Base-by-base conservation (phyloP, 2,329 filamentous ascomycete species). In the Calonectria honghensis region DNA sequence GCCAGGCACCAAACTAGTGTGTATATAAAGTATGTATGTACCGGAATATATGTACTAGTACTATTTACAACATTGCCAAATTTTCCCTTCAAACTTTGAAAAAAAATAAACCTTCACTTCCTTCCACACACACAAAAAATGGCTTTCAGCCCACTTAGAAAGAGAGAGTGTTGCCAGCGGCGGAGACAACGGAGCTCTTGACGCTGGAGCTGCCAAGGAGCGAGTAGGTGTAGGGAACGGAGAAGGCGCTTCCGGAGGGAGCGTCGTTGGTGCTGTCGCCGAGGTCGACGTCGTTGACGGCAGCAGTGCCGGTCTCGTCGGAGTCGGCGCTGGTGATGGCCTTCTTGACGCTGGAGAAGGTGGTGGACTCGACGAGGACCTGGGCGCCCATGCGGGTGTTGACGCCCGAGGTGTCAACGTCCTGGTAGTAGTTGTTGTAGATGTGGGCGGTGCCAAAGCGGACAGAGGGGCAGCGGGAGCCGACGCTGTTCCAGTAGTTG, bases 371-470 rank as follows among this genome's bases (percentile, higher is more conserved):
- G 31, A 92, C 86, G 37, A 92, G 87, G 20, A 91, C 84, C 81
- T 92, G 86, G 16, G 90, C 90, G 18, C 87, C 88, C 78, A 88
- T 85, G 68, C 90, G 89, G 59, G 90, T 89, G 85, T 92, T 91
- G 85, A 92, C 87, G 61, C 88, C 88, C 59, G 83, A 85, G 59
- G 73, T 78, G 63, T 84, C 81, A 76, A 88, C 79, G 77, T 84
- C 82, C 80, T 85, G 85, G 83, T 87, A 88, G 77, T 80, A 81
- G 87, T 90, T 92, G 86, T 88, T 91, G 81, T 90, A 87, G 79
- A 89, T 83, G 84, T 94, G 93, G 70, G 78, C 91, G 50, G 90
- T 93, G 32, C 92, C 93, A 85, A 94, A 94, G 77, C 92, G 91
- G 81, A 93, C 82, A 6, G 89, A 91, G 3, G 93, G 93, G 1